Base-by-base conservation (phyloP, 2,329 filamentous ascomycete genomes). In the Fusarium pininemorale region DNA sequence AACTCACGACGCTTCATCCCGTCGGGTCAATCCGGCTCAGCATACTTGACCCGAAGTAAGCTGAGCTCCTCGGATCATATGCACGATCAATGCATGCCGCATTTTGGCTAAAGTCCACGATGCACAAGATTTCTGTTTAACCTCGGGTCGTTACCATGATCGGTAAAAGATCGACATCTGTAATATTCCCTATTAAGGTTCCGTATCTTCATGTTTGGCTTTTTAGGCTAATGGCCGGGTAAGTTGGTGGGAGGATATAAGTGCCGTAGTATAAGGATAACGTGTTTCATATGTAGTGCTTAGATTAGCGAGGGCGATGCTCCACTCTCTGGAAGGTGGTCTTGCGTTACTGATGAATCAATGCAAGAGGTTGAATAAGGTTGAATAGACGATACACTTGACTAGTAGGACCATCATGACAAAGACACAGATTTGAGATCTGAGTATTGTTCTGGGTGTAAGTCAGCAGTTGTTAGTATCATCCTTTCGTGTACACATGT, bases 321-420 rank as follows among this genome's bases (percentile, higher is more conserved):
- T n/a, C 37, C 37, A 42, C 26, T n/a, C 5, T 42, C 15, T n/a
- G 8, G 7, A 26, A 14, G 18, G 30, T 1, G 16, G 30, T 26
- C 30, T 30, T 30, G 28, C 28, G 28, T 30, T 30, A 1, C 30
- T 37, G n/a, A 26, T 15, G 18, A 6, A 24, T 37, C 1, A 26
- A 53, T 53, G 6, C 6, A 3, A 2, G 13, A 53, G 9, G 18
- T 6, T 2, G 9, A 3, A 37, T 53, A 15, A 37, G 16, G 18
- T 11, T 22, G 18, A 26, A 53, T 53, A 53, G 9, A 26, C n/a
- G n/a, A 37, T 22, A 2, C 6, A 6, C 4, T 20, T 11, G 13
- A 26, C 6, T 26, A 5, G 6, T 11, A 24, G 10, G 3, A 10
- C 1, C 5, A 32, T 4, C 0, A 6, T 13, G 7, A 2, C 6